Evolutionary conservation across 2,329 filamentous ascomycete genomes (phyloP).

Genomic region (Penicillium occitanis): DNA sequence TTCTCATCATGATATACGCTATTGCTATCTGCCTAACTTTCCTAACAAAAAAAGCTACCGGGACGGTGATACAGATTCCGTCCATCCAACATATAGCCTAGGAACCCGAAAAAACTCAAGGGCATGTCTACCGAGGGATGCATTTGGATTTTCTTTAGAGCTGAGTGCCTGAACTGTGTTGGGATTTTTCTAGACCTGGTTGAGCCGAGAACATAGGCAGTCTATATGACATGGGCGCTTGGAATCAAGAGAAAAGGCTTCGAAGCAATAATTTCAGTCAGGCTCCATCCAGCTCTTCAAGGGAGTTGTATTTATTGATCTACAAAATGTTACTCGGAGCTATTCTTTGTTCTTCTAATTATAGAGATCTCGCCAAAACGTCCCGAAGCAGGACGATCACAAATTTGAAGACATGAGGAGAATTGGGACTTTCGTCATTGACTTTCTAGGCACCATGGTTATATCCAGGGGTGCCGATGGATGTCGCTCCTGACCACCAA

Average conservation of each 20-base stretch:
- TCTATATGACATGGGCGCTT: not conserved
- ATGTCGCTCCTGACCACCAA: not conserved
- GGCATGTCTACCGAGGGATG: not conserved
- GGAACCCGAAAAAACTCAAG: not conserved
- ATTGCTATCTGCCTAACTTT: not conserved
- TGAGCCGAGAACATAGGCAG: not conserved
- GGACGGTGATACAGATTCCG: constrained; percentile 10
- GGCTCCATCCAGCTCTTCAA: not conserved
- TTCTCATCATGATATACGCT: constrained; percentile 12
- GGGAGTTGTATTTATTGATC: too few relatives aligned
- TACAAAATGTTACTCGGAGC: not conserved
- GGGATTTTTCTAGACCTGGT: not conserved
- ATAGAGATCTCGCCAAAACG: not conserved
- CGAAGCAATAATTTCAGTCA: not conserved
- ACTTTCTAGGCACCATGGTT: not conserved
- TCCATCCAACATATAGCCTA: constrained; percentile 5
- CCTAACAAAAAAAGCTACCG: not conserved
- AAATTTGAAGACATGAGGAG: not conserved
- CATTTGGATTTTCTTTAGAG: too few relatives aligned
- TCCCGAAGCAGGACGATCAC: not conserved
- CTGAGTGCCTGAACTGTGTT: not conserved
- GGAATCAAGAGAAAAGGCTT: not conserved
- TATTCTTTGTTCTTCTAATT: not conserved
- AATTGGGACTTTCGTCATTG: not conserved
- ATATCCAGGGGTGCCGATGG: not conserved